A percentile compares a stretch with the other conserved stretches of the same genome.
Conservation (phyloP, 108 stramenopile species). For the Skeletonema potamos region DNA sequence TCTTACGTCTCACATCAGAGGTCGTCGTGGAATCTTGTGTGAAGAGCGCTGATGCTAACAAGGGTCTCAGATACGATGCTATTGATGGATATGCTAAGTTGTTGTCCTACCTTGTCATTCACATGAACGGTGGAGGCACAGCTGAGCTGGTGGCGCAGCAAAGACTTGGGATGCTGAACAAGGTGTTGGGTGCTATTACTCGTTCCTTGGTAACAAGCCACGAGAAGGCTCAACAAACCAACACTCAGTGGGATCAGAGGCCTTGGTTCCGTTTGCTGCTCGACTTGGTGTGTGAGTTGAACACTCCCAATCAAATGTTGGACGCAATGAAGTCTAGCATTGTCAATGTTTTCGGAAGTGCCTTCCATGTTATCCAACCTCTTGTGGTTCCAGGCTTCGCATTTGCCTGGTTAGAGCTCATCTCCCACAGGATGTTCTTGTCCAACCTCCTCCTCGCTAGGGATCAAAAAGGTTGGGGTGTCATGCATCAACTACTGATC, state of each 20-base stretch:
- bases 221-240: slow-evolving; percentile 52
- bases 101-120: slow-evolving; percentile 84
- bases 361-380: slow-evolving; percentile 95
- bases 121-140: slow-evolving; percentile 68
- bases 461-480: slow-evolving; percentile 91
- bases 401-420: slow-evolving; percentile 97
- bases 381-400: slow-evolving; percentile 93
- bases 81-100: slow-evolving; percentile 94
- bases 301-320: slow-evolving; percentile 77
- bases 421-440: slow-evolving; percentile 95
- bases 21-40: slow-evolving; percentile 87
- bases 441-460: slow-evolving; percentile 89
- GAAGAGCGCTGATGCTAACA: slow-evolving; percentile 52
- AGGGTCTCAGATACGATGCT: slow-evolving; percentile 80
- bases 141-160: slow-evolving; percentile 67
- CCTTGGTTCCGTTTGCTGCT: slow-evolving; percentile 97
- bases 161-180: slow-evolving; percentile 86
- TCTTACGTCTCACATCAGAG: slow-evolving; percentile 89
- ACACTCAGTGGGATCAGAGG: slow-evolving; percentile 85
- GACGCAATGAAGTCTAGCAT: slow-evolving; percentile 77
- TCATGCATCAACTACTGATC: slow-evolving; percentile 94
- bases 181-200: slow-evolving; percentile 82
- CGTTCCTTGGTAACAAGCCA: slow-evolving; percentile 82
- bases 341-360: slow-evolving; percentile 89
- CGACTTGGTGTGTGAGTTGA: slow-evolving; percentile 92